Base-by-base conservation (phyloP, 257 asterid genomes). In the Penstemon barbatus region DNA sequence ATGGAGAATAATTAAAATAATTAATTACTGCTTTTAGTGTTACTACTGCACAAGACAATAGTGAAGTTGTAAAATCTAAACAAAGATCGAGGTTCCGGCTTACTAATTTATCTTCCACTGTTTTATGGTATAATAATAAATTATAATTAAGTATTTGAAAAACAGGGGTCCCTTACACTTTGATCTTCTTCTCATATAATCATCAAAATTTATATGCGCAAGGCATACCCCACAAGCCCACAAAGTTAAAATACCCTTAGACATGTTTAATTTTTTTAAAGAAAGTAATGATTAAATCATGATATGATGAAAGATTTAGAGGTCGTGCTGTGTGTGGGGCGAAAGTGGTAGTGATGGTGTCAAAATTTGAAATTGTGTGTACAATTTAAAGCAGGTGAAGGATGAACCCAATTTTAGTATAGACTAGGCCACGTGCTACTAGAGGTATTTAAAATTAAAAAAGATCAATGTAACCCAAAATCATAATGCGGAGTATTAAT, bases 261-360 rank as follows among this genome's bases (percentile, higher is more conserved):
- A 33, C 45, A 6, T n/a, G 37, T 48, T 48, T 40, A 25, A 37
- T 33, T 40, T 4, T 42, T 71, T 75, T 63, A 53, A 72, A 78
- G 40, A 69, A 61, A 66, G 78, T 63, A 75, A 83, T 82, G 80
- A 86, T 79, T 83, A 67, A 75, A 74, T 52, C 57, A 74, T 75
- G 73, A 76, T 79, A 76, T 81, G 78, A 81, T 84, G 83, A 69
- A 44, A 59, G 45, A 61, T 54, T 39, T 40, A 64, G 63, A 37
- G 62, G 67, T 66, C 75, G 66, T 81, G 83, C 70, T 57, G 11
- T 56, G 51, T 77, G 83, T 64, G 79, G 82, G 71, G 65, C 18
- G 71, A 65, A 25, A 25, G 33, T 25, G 33, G 33, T 25, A 25
- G 33, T 25, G 33, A 25, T 25, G 33, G 33, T 25, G 33, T 1